phyloP scores from a whole-genome alignment of 139 green algal genomes.

The Chlamydomonas asymmetrica region DNA sequence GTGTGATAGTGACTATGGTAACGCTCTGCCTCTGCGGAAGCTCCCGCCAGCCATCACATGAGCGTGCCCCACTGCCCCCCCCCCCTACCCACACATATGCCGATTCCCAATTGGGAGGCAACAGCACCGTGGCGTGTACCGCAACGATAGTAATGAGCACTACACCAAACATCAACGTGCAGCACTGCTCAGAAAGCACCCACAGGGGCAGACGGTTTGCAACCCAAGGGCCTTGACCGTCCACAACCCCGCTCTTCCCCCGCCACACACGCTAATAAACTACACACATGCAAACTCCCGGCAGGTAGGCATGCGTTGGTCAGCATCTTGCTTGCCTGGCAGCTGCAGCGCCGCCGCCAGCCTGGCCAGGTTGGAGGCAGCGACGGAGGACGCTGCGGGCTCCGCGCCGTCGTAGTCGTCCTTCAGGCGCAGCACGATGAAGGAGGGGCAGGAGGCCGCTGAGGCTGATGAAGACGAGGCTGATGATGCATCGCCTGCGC shows the following conservation, averaged over 20 bases:
- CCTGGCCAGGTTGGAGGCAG: slow-evolving; percentile 68
- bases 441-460: too few relatives aligned
- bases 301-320: not conserved
- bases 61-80: too few relatives aligned
- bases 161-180: too few relatives aligned
- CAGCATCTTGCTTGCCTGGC: not conserved
- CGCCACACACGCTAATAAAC: not conserved
- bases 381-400: slow-evolving; percentile 74
- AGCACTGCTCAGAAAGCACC: not conserved
- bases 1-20: not conserved
- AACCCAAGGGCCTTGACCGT: not conserved
- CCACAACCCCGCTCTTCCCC: not conserved
- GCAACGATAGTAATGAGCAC: too few relatives aligned
- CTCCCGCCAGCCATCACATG: too few relatives aligned
- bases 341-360: slow-evolving; percentile 56
- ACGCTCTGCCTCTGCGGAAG: too few relatives aligned
- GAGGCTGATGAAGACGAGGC: too few relatives aligned
- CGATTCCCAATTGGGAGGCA: too few relatives aligned
- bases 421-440: slow-evolving; percentile 73
- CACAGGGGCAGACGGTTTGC: not conserved
- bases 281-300: not conserved
- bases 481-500: too few relatives aligned
- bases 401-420: slow-evolving; percentile 91
- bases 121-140: too few relatives aligned
- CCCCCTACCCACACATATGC: too few relatives aligned